These are phyloP conservation scores for Lathyrus aphaca DNA, from an alignment of 306 rosid species.

Conservation along the genomic window DNA sequence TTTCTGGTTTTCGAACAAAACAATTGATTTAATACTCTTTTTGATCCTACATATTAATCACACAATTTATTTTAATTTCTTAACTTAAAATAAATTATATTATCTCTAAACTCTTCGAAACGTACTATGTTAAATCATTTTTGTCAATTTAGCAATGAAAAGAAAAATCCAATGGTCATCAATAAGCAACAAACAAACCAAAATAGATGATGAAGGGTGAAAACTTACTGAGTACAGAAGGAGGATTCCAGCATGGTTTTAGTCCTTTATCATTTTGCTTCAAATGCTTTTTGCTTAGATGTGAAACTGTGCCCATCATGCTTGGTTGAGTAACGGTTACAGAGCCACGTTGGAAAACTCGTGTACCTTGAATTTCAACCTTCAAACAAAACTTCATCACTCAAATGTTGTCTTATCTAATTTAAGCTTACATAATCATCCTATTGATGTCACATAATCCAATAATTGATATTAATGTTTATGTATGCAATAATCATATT, in stretches of 20 bases:
- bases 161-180: not conserved
- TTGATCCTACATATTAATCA: no score
- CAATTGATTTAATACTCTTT: no score
- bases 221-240: constrained; percentile 30
- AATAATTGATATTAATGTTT: not conserved
- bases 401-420: not conserved
- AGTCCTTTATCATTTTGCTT: constrained; percentile 32
- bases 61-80: no score
- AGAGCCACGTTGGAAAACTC: constrained; percentile 17
- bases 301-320: constrained; percentile 42
- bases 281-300: constrained; percentile 31
- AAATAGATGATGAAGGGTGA: not conserved
- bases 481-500: not conserved
- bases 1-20: no score
- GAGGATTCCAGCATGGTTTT: constrained; percentile 43
- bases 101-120: no score
- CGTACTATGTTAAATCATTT: no score
- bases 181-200: not conserved
- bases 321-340: constrained; percentile 18
- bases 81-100: no score
- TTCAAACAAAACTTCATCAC: constrained; percentile 26
- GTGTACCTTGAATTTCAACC: constrained; percentile 7
- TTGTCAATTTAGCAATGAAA: no score
- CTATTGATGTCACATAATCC: not conserved
- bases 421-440: not conserved